A percentile compares a stretch with the other conserved stretches of the same genome.
These are phyloP conservation scores for Fraxinus quadrangulata DNA, from an alignment of 257 asterid species.

Conservation along the genomic window DNA sequence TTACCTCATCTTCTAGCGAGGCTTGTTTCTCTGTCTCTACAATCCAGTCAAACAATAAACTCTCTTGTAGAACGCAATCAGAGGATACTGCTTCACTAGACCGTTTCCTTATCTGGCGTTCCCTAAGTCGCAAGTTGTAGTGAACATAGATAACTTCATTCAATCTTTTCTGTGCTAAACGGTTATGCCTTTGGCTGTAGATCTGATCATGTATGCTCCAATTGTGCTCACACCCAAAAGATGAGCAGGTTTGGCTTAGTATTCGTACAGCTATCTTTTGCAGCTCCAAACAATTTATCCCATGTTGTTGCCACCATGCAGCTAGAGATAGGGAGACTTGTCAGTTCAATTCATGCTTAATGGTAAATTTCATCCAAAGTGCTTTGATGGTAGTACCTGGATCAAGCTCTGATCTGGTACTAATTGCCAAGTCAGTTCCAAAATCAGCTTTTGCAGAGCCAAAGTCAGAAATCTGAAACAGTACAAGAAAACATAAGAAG, in stretches of 20 bases:
- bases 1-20: constrained; percentile 79
- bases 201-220: constrained; percentile 85
- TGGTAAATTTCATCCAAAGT: constrained; percentile 13
- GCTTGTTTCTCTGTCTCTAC: constrained; percentile 70
- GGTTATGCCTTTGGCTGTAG: constrained; percentile 59
- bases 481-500: constrained; percentile 20
- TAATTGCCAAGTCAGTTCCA: constrained; percentile 91
- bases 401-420: constrained; percentile 86
- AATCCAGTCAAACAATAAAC: constrained; percentile 70
- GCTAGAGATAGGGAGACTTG: constrained; percentile 47
- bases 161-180: constrained; percentile 70
- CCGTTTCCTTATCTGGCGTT: constrained; percentile 78
- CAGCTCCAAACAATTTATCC: constrained; percentile 88
- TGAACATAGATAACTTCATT: constrained; percentile 67
- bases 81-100: constrained; percentile 46
- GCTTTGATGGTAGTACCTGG: constrained; percentile 61
- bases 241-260: constrained; percentile 87
- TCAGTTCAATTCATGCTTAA: constrained; percentile 34
- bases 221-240: constrained; percentile 83
- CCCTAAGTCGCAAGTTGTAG: constrained; percentile 88
- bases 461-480: constrained; percentile 76
- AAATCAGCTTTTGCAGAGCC: constrained; percentile 91
- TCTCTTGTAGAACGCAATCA: constrained; percentile 72
- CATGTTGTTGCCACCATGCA: constrained; percentile 98
- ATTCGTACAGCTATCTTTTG: constrained; percentile 86